These are phyloP conservation scores for Gnaphalium uliginosum DNA, from an alignment of 129 eudicot species.

Conservation along the genomic window DNA sequence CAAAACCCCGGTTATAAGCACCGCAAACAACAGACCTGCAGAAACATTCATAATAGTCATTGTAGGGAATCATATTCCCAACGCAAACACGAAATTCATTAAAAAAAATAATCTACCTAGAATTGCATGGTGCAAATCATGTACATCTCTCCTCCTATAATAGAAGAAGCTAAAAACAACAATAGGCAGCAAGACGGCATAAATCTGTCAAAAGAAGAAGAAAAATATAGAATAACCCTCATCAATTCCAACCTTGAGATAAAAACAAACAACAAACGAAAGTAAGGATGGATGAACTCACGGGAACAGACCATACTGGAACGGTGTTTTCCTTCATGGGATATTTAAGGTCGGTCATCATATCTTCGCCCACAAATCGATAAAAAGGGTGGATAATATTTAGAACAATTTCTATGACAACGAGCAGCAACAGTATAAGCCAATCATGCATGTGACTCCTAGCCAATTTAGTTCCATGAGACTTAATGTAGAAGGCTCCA, in stretches of 20 bases:
- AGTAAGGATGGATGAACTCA: slow-evolving; percentile 35
- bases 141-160: slow-evolving; percentile 61
- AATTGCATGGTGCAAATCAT: slow-evolving; percentile 81
- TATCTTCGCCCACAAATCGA: slow-evolving; percentile 73
- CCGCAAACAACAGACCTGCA: slow-evolving; percentile 74
- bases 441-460: slow-evolving; percentile 68
- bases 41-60: not conserved
- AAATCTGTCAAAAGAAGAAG: slow-evolving; percentile 39
- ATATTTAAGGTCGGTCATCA: slow-evolving; percentile 79
- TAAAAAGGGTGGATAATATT: slow-evolving; percentile 63
- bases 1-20: slow-evolving; percentile 72
- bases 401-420: slow-evolving; percentile 48
- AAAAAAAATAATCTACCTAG: slow-evolving; percentile 47
- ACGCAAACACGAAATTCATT: not conserved
- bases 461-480: slow-evolving; percentile 70
- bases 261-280: not conserved
- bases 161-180: slow-evolving; percentile 54
- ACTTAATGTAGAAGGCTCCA: slow-evolving; percentile 52
- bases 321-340: slow-evolving; percentile 86
- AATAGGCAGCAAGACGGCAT: slow-evolving; percentile 78
- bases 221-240: not conserved
- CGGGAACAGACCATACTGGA: slow-evolving; percentile 89
- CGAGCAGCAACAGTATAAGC: slow-evolving; percentile 69
- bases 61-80: not conserved
- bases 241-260: not conserved